Base-by-base conservation (phyloP, 2,329 filamentous ascomycete genomes). In the Pseudocercospora crystallina region DNA sequence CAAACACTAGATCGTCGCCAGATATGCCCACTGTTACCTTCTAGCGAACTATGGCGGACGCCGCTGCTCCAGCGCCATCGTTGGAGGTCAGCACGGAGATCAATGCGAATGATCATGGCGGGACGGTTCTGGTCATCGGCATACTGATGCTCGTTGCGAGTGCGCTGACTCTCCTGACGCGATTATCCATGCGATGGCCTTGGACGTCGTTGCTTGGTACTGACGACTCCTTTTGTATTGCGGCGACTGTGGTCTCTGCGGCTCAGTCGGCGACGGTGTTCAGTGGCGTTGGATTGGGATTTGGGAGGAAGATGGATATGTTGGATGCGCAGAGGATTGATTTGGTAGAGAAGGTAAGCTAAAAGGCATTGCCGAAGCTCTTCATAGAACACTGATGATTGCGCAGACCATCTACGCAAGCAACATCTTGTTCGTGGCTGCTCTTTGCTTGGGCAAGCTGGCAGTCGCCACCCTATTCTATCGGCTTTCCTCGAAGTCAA, bases 371-470 rank as follows among this genome's bases (percentile, higher is more conserved):
- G n/a, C 13, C 11, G 29, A 12, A 2, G 7, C 20, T 26, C 20
- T 7, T 26, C 4, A 26, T 7, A 26, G 7, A 7, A 26, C 20
- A 26, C 20, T 26, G 20, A 7, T 7, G 7, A 26, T 3, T 4
- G 7, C 47, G 8, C 49, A 59, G 56, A 15, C 47, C 13, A 14
- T 60, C 12, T 60, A 58, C 32, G 53, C 55, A 3, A 48, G 40
- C 12, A 57, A 56, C 12, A 30, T 60, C 34, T 32, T 60, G 10
- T 56, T 48, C 29, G 20, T 58, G 4, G 5, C 47, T 14, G 44
- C 55, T n/a, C 32, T 58, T 2, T 60, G 46, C 34, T 38, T 50
- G 39, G 45, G 57, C 29, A 58, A 54, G 53, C 35, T 58, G 12
- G 54, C 57, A 15, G 39, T 60, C 12, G 35, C 46, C 12, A 40